phyloP scores from a whole-genome alignment of 192 early-diverging fungal species.

The Umbelopsis vinacea region DNA sequence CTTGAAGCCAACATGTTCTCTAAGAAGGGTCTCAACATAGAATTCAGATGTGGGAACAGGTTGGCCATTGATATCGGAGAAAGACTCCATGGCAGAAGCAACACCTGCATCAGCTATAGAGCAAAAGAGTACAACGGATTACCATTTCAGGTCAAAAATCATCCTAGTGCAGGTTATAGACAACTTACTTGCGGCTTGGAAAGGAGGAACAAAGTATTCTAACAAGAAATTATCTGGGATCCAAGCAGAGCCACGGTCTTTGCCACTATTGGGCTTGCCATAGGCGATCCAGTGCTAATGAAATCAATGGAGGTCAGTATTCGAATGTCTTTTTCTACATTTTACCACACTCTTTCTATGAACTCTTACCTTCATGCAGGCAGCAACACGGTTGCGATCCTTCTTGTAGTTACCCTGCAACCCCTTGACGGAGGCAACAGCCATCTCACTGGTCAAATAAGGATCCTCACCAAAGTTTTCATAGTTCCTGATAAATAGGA shows the following conservation, averaged over 20 bases:
- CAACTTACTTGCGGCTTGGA: slow-evolving; percentile 53
- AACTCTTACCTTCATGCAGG: slow-evolving; percentile 55
- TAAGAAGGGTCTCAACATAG: slow-evolving; percentile 56
- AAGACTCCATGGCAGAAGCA: slow-evolving; percentile 67
- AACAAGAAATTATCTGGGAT: slow-evolving; percentile 49
- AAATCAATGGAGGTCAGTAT: neutral
- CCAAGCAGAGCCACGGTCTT: slow-evolving; percentile 37
- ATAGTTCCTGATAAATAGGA: slow-evolving; percentile 63
- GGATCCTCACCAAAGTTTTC: slow-evolving; percentile 64
- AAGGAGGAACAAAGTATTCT: slow-evolving; percentile 67
- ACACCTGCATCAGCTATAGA: slow-evolving; percentile 53
- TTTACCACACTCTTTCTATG: neutral
- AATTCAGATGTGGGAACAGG: slow-evolving; percentile 58
- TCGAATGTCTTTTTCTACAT: no score
- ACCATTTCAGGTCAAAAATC: neutral
- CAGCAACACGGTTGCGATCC: slow-evolving; percentile 63
- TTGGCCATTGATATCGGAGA: slow-evolving; percentile 64
- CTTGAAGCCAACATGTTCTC: slow-evolving; percentile 56
- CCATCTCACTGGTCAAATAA: slow-evolving; percentile 56
- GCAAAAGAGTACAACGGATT: neutral
- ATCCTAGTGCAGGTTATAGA: neutral
- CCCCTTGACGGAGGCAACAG: slow-evolving; percentile 53
- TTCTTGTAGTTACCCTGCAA: slow-evolving; percentile 71
- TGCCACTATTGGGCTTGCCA: slow-evolving; percentile 7
- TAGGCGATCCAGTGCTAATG: slow-evolving; percentile 5